A percentile compares a stretch with the other conserved stretches of the same genome.
These are phyloP conservation scores for Mycena amicta DNA, from an alignment of 768 basidiomycete species.

Conservation along the genomic window DNA sequence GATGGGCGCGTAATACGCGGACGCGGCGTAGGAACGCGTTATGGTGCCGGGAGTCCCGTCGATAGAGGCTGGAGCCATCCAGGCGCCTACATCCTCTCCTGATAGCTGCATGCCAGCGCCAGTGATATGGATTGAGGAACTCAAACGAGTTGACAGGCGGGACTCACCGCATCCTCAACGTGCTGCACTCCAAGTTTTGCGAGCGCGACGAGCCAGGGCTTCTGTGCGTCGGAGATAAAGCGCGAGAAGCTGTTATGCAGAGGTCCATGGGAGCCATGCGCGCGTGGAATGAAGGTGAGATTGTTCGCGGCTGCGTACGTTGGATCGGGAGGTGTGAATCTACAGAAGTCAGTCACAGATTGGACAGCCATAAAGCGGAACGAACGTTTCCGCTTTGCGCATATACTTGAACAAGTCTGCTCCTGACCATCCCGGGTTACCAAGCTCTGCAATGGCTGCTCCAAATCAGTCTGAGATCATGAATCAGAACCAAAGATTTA, in stretches of 20 bases:
- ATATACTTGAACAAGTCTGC: constrained; percentile 29
- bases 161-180: constrained; percentile 11
- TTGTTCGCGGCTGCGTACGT: constrained; percentile 4
- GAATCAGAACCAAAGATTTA: neutral
- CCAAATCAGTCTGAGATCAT: constrained; percentile 1
- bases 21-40: constrained; percentile 9
- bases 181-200: constrained; percentile 1
- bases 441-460: constrained; percentile 29
- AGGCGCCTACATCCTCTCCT: constrained; percentile 9
- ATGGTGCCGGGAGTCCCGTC: neutral
- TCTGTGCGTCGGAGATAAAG: constrained; percentile 12
- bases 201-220: constrained; percentile 11
- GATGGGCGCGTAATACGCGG: constrained; percentile 23
- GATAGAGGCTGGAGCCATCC: constrained; percentile 12
- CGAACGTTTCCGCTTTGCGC: constrained; percentile 30
- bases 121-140: neutral
- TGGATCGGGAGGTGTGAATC: constrained; percentile 13
- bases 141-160: neutral
- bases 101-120: constrained; percentile 3
- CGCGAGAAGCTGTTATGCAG: constrained; percentile 10
- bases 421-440: constrained; percentile 43
- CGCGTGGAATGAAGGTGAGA: constrained; percentile 7
- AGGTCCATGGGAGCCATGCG: constrained; percentile 1
- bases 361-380: no score
- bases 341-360: neutral